These are phyloP conservation scores for Emericellopsis atlantica DNA, from an alignment of 2,329 filamentous ascomycete species.

Conservation along the genomic window DNA sequence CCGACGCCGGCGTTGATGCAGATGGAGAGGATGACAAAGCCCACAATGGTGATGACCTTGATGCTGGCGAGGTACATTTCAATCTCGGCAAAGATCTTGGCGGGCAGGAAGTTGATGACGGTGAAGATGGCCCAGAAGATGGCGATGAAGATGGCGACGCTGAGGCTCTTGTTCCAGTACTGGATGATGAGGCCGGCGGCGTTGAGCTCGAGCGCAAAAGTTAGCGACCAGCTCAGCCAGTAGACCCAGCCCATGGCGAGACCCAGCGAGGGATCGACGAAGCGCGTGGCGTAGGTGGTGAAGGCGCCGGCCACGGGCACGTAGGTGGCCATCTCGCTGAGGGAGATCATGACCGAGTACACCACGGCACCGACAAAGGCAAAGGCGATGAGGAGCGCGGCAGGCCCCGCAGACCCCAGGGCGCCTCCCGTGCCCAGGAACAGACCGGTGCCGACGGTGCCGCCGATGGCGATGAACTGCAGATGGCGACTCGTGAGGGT, in stretches of 20 bases:
- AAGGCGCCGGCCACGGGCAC: conserved; percentile 69
- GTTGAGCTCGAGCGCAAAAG: conserved; percentile 60
- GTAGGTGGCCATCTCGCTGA: conserved; percentile 65
- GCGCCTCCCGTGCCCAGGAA: conserved; percentile 57
- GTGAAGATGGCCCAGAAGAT: conserved; percentile 64
- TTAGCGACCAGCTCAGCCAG: conserved; percentile 68
- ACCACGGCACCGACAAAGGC: conserved; percentile 59
- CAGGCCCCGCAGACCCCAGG: conserved; percentile 51
- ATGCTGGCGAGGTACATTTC: conserved; percentile 70
- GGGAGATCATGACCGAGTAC: conserved; percentile 59
- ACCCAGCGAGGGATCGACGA: conserved; percentile 59
- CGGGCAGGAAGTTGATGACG: conserved; percentile 55
- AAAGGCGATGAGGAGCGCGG: conserved; percentile 55
- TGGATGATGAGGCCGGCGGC: conserved; percentile 64
- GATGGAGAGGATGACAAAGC: conserved; percentile 66
- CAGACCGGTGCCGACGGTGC: conserved; percentile 63
- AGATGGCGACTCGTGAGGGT: conserved; percentile 21
- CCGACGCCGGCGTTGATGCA: conserved; percentile 63
- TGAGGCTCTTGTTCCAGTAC: conserved; percentile 54
- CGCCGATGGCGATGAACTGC: conserved; percentile 39
- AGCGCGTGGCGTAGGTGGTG: conserved; percentile 62
- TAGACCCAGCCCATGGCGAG: conserved; percentile 78
- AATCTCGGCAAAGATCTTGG: conserved; percentile 62
- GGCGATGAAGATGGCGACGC: conserved; percentile 59
- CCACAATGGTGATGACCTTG: conserved; percentile 64